These are phyloP conservation scores for Climacium dendroides DNA, from an alignment of 225 moss, liverwort and hornwort genomes.

Conservation along the genomic window DNA sequence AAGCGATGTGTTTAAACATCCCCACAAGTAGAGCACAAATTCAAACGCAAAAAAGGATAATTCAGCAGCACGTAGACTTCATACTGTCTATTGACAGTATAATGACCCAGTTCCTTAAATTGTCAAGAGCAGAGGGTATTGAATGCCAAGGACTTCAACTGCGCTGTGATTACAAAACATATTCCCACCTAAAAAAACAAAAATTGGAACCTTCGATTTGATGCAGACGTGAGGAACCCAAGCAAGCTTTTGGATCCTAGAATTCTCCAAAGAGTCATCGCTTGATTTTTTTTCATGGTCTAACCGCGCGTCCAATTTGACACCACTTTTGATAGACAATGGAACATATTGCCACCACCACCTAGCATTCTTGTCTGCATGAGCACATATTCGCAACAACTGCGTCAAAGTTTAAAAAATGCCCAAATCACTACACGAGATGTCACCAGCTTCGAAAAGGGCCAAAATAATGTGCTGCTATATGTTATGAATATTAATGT, in stretches of 20 bases:
- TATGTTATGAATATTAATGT: background rate
- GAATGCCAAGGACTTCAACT: background rate
- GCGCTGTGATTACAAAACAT: background rate
- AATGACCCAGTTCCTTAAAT: background rate
- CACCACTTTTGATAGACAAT: constrained; percentile 54
- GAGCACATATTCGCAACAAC: background rate
- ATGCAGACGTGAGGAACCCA: constrained; percentile 56
- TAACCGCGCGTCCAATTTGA: constrained; percentile 32
- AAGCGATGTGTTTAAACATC: background rate
- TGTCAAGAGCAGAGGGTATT: background rate
- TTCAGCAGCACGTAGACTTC: background rate
- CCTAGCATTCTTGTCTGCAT: constrained; percentile 74
- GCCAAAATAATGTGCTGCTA: background rate
- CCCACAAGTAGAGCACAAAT: background rate
- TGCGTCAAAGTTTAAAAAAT: background rate
- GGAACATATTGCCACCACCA: constrained; percentile 96
- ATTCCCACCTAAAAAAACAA: constrained; percentile 57
- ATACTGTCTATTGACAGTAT: background rate
- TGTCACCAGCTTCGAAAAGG: background rate
- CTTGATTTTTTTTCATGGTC: constrained; percentile 5
- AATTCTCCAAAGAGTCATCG: constrained; percentile 3
- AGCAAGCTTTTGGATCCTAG: constrained; percentile 1
- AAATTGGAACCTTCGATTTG: constrained; percentile 57
- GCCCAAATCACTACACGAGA: background rate
- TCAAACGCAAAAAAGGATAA: background rate